Evolutionary conservation across 352 stramenopile genomes (phyloP), one percentile per base, ranked within the genome.

Genomic region (Phytopythium montanum): DNA sequence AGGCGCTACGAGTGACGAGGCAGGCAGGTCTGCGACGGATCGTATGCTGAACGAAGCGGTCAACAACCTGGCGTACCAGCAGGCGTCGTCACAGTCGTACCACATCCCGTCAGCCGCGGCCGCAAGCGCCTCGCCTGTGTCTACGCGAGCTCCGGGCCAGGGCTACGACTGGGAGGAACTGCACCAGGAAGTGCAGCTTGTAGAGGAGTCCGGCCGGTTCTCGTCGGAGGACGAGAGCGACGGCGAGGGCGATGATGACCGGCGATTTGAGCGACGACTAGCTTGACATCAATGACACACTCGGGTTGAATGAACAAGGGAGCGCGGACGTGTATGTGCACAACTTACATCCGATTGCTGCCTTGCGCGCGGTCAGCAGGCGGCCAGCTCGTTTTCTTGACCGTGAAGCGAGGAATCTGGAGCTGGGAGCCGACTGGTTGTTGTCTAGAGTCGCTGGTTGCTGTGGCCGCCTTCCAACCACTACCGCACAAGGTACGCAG

Each of bases 161-260:
- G 26, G 53, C 46, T 44, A 56, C 34, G 85, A 90, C 64, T 90
- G 82, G 82, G 76, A 85, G 46, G 78, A 90, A 57, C 60, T 92
- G 34, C 79, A 90, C 33, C 74, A 84, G 59, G 71, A 85, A 38
- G 70, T 90, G 56, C 66, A 90, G 61, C 72, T 90, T 26, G 79
- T 92, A n/a, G 82, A 92, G 39, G 82, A 92, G 49, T 84, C 71
- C 54, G 79, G 79, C 1, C 68, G 73, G 13, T 92, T 88, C 46
- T 92, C 82, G 16, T 92, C 82, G 0, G 77, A 89, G 57, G 81
- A 88, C 52, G 80, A 90, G 45, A 28, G 56, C 28, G 59, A 65
- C 52, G 25, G 36, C 59, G 52, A 64, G 18, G 38, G 45, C 29
- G 48, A 6, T 29, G 65, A 61, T n/a, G 61, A 60, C 6, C 13